These are phyloP conservation scores for Diaporthe destruens DNA, from an alignment of 2,329 filamentous ascomycete genomes.

Conservation along the genomic window DNA sequence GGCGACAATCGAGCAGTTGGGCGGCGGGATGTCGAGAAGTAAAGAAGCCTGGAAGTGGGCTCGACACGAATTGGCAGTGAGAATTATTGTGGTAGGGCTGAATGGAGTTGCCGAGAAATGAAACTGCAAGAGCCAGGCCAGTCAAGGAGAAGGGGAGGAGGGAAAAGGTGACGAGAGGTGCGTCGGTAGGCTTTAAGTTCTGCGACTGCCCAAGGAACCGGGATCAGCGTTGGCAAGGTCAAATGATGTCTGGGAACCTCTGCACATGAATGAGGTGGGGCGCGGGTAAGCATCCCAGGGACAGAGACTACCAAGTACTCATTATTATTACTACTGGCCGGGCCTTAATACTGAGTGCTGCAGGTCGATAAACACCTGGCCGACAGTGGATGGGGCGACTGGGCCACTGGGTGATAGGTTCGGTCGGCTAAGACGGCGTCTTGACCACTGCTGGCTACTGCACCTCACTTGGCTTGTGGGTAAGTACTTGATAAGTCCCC, in stretches of 20 bases:
- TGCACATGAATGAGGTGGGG: slow-evolving; percentile 9
- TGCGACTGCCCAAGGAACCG: slow-evolving; percentile 27
- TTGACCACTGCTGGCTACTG: background rate
- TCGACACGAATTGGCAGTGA: slow-evolving; percentile 35
- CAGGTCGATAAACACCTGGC: slow-evolving; percentile 14
- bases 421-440: slow-evolving; percentile 28
- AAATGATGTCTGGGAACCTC: slow-evolving; percentile 29
- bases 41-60: background rate
- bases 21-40: slow-evolving; percentile 37
- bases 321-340: background rate
- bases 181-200: slow-evolving; percentile 34
- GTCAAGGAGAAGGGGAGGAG: slow-evolving; percentile 27
- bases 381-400: slow-evolving; percentile 1
- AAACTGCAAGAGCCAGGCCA: slow-evolving; percentile 33
- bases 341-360: background rate
- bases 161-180: slow-evolving; percentile 20
- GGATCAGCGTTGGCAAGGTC: slow-evolving; percentile 22
- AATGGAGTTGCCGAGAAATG: slow-evolving; percentile 28
- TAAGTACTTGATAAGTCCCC: background rate
- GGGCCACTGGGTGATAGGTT: background rate
- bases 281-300: slow-evolving; percentile 9
- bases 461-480: slow-evolving; percentile 9
- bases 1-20: background rate
- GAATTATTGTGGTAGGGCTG: slow-evolving; percentile 8
- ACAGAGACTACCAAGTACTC: background rate